Evolutionary conservation across 2,329 filamentous ascomycete species (phyloP).

Genomic region (Capronia americana): DNA sequence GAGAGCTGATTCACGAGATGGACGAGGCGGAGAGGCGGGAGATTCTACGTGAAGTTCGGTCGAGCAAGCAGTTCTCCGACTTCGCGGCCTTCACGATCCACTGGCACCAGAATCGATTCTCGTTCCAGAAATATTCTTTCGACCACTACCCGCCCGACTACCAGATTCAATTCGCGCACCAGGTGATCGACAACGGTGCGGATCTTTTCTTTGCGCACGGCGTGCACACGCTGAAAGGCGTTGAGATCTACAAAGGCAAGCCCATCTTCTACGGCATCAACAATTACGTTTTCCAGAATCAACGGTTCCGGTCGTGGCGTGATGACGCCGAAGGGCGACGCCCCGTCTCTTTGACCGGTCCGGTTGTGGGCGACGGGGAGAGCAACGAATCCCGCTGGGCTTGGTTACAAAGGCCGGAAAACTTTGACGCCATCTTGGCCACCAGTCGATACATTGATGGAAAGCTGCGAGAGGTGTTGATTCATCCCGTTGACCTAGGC

Average conservation of each 20-base stretch:
- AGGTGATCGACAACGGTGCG: conserved; percentile 7
- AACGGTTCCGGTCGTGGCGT: conserved; percentile 13
- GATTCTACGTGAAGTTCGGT: conserved; percentile 11
- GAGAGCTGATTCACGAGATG: conserved; percentile 12
- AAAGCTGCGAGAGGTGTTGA: conserved; percentile 1
- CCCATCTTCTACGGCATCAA: conserved; percentile 16
- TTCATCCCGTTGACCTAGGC: conserved; percentile 4
- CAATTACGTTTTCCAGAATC: conserved; percentile 14
- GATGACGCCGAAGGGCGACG: conserved; percentile 1
- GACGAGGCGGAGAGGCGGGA: conserved; percentile 6
- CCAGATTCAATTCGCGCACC: conserved; percentile 8
- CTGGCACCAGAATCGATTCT: conserved; percentile 11
- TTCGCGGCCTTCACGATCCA: conserved; percentile 17
- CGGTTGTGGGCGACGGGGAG: conserved; percentile 4
- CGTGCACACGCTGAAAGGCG: conserved; percentile 13
- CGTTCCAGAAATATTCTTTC: conserved; percentile 14
- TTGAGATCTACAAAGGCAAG: conserved; percentile 10
- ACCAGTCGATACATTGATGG: conserved; percentile 2
- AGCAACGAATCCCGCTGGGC: conserved; percentile 13
- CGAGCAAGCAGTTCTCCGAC: conserved; percentile 8
- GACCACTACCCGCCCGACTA: conserved; percentile 11
- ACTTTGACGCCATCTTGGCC: conserved; percentile 12
- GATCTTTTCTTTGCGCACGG: conserved; percentile 17
- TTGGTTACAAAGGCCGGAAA: conserved; percentile 13
- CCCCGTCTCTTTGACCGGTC: background rate